Base-by-base conservation (phyloP, 2,329 filamentous ascomycete species). In the Tolypocladium endophyticum region DNA sequence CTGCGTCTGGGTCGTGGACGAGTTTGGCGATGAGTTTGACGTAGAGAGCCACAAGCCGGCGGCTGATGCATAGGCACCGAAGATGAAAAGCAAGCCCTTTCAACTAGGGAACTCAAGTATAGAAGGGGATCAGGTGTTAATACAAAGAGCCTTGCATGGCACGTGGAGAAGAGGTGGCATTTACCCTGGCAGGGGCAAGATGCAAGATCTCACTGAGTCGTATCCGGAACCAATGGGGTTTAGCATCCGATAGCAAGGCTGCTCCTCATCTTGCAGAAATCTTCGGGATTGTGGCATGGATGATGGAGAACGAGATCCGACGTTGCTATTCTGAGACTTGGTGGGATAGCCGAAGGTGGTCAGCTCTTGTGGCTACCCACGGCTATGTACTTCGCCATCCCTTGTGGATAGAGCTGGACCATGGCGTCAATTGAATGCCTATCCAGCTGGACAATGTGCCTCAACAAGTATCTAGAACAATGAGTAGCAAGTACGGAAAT, bases 1-100 rank as follows among this genome's bases (percentile, higher is more conserved):
- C 70, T 97, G 92, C 69, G 80, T 91, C 58, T 97, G 92, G 92
- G 80, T 97, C 53, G 88, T 96, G 12, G 79, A 86, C 43, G 89
- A 96, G 74, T 96, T 83, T 67, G 81, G 77, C 11, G 79, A 81
- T 0, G 85, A 92, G 73, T 93, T 83, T 59, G 78, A 71, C 39
- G 67, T 59, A 0, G 68, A 71, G 16, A 65, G 63, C 12, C 60
- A 57, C 16, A 58, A 47, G 6, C 50, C 50, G 7, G 54, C 14
- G 12, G 36, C n/a, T 8, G 45, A 56, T 12, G 30, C 9, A 53
- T 53, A 20, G 20, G 11, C 25, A 52, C 47, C 25, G 20, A 5
- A 4, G 7, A 53, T 28, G 3, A n/a, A 18, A 12, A 25, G 50
- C 18, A 33, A 33, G 28, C 30, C n/a, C 28, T 52, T 33, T 52